Evolutionary conservation across 768 basidiomycete genomes (phyloP).

Genomic region (Lentinula edodes): DNA sequence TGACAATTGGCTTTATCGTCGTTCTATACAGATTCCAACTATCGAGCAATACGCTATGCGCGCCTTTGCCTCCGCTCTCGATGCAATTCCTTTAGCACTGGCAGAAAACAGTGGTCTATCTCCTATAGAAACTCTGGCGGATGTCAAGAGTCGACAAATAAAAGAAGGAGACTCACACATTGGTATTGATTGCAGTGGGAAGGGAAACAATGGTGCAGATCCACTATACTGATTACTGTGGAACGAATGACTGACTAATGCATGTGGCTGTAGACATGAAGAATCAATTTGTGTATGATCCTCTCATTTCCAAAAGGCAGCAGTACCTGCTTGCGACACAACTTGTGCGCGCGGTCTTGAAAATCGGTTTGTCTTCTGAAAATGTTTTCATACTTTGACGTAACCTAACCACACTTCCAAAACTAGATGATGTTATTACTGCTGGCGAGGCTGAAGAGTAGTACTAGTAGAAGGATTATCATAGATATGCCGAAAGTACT

Average conservation of each 20-base stretch:
- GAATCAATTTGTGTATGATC: conserved; percentile 95
- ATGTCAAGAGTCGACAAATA: conserved; percentile 91
- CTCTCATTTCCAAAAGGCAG: conserved; percentile 94
- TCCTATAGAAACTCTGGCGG: conserved; percentile 95
- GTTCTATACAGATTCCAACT: conserved; percentile 66
- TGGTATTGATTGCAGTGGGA: conserved; percentile 89
- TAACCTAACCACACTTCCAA: conserved; percentile 3
- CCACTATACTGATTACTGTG: conserved; percentile 31
- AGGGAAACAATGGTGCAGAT: conserved; percentile 72
- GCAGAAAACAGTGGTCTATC: conserved; percentile 97
- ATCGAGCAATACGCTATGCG: conserved; percentile 99
- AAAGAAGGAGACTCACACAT: conserved; percentile 78
- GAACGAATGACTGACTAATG: conserved; percentile 97
- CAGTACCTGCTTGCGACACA: conserved; percentile 97
- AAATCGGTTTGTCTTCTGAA: conserved; percentile 49
- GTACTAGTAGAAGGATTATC: not conserved
- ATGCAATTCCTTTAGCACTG: conserved; percentile 91
- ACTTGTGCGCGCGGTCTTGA: conserved; percentile 83
- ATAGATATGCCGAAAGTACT: no score
- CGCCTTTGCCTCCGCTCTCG: conserved; percentile 94
- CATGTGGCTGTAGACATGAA: conserved; percentile 90
- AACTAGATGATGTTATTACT: conserved; percentile 71
- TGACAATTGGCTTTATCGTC: not conserved
- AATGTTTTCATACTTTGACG: no score
- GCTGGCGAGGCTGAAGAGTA: conserved; percentile 68